Conservation (phyloP, 1,139 yeast genomes). For the Lodderomyces parapsilosis region DNA sequence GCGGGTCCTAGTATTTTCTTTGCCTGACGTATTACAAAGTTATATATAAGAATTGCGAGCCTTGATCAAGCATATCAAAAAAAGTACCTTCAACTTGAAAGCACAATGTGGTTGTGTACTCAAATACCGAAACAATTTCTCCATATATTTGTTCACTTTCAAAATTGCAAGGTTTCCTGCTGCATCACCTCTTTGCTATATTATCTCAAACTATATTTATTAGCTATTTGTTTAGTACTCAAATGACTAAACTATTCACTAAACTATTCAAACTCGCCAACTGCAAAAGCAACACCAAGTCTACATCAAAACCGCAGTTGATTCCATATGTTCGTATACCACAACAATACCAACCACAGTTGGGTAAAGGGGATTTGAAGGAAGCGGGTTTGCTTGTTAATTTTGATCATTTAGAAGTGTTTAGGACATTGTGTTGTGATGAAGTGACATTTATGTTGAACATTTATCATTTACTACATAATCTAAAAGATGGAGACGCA, state of each 20-base stretch:
- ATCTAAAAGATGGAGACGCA: constrained; percentile 5
- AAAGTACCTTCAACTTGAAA: not conserved
- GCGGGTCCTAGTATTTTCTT: too few species aligned
- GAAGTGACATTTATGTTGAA: constrained; percentile 2
- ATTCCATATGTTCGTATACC: constrained; percentile 5
- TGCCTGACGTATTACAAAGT: not conserved
- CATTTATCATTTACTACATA: constrained; percentile 4
- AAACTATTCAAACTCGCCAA: not conserved
- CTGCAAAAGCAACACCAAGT: not conserved
- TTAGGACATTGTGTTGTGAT: constrained; percentile 1
- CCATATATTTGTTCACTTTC: too few species aligned
- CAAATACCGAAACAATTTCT: not conserved
- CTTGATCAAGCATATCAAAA: not conserved
- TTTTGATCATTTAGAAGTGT: constrained; percentile 3
- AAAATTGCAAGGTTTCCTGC: too few species aligned
- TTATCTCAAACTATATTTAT: not conserved
- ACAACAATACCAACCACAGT: constrained; percentile 1
- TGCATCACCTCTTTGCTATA: not conserved
- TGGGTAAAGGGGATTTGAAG: constrained; percentile 4
- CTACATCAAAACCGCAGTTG: not conserved
- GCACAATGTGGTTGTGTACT: not conserved
- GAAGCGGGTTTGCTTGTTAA: not conserved
- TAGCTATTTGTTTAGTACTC: not conserved
- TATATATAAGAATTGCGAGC: not conserved
- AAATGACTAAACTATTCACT: not conserved